Base-by-base conservation (phyloP, 1,284 basidiomycete genomes). In the Cutaneotrichosporon cavernicola region DNA sequence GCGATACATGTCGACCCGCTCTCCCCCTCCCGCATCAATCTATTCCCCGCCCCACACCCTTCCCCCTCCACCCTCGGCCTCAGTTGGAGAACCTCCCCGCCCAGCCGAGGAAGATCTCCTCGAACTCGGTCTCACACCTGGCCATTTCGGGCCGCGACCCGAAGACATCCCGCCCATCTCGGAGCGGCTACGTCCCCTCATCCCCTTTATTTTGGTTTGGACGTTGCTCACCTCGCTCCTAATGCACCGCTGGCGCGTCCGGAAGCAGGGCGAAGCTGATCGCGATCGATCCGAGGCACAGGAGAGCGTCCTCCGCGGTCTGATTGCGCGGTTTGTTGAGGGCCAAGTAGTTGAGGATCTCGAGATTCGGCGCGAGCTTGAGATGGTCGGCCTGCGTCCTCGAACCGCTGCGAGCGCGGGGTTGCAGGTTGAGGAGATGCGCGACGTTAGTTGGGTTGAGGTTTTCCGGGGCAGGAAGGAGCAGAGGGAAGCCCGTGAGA, bases 121-220 rank as follows among this genome's bases (percentile, higher is more conserved):
- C 60, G 52, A 18, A 21, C 52, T 13, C 47, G 43, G 36, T 18
- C 52, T 32, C 55, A 26, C 26, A 21, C 60, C 7, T 10, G 34
- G 22, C 32, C 4, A n/a, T 6, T 18, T 50, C 34, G 58, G 47
- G 31, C 58, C 46, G 47, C 30, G 16, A 2, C 59, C 40, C 30
- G 30, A 14, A 6, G 52, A 65, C 36, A n/a, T 68, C 8, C 79
- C 79, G 13, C 75, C 78, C 21, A 73, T 81, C 62, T 65, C 65
- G 8, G 58, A 66, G 58, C 75, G 80, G 14, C 70, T 81, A 0
- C 66, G 65, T 55, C 77, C 78, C 3, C 66, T 77, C 9, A 63
- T 81, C 22, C 79, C 80, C 8, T 79, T 80, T 69, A 64, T 81
- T 57, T 73, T 81, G 63, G 73, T 70, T 63, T 81, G 79, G 80